A percentile compares a stretch with the other conserved stretches of the same genome.
Conservation (phyloP, 305 asterid genomes). For the Solanum hybrid region DNA sequence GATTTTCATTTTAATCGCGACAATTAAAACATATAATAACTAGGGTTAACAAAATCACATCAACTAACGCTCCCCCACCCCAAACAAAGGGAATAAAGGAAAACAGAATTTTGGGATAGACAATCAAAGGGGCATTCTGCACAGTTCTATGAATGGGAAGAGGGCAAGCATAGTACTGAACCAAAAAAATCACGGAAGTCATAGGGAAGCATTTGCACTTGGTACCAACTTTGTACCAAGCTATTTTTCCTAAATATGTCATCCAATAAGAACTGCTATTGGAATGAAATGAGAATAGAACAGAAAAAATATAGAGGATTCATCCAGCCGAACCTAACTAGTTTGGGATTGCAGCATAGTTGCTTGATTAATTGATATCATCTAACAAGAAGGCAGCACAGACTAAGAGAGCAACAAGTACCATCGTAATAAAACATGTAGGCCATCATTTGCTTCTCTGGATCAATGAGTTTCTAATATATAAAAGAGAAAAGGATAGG, state of each 20-base stretch:
- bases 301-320: neutral
- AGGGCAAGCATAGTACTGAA: neutral
- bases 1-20: neutral
- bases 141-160: neutral
- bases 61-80: neutral
- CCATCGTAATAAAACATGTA: neutral
- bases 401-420: neutral
- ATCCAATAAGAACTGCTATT: neutral
- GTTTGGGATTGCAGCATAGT: neutral
- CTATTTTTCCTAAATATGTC: neutral
- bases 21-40: neutral
- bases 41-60: neutral
- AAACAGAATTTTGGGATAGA: neutral
- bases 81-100: neutral
- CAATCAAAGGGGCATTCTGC: neutral
- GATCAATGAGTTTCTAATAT: neutral
- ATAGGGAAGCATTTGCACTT: neutral
- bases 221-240: neutral
- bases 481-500: neutral
- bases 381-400: neutral
- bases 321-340: neutral
- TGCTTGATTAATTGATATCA: neutral
- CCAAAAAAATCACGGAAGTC: neutral
- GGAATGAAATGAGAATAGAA: neutral
- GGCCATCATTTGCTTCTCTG: neutral